Base-by-base conservation (phyloP, 345 rosid genomes). In the Schrenkiella parvula region DNA sequence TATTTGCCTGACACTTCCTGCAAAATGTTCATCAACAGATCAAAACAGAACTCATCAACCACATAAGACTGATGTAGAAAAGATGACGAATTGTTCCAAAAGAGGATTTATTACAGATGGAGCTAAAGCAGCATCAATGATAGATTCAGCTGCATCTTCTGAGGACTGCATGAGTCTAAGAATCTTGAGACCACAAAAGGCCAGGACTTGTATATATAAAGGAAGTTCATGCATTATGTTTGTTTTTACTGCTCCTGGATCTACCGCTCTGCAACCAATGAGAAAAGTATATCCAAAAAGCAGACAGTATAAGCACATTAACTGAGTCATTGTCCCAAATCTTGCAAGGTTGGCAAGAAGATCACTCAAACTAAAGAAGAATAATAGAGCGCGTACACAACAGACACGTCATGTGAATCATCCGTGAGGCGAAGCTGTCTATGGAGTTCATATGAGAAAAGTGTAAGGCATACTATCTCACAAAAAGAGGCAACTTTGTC, bases 191-290 rank as follows among this genome's bases (percentile, higher is more conserved):
- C 71, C 55, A 2, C 31, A 52, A 61, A 78, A 82, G 48, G 96
- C 88, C 54, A 74, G 14, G 22, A 35, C 28, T 55, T 89, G 83
- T 59, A 91, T 75, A 63, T 26, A 85, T 0, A 64, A 68, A 68
- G 99, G 98, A 76, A 91, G 60, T 82, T 95, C 99, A 68, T 89
- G 85, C 99, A 88, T 87, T 79, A 95, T 87, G 68, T 88, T 86
- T 43, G 99, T 95, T 76, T 85, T 55, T 17, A 86, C 99, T 0
- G 54, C 76, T 80, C 97, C 99, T 64, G 97, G 99, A 84, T 95
- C 99, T 10, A 82, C 92, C 64, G 95, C 88, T 79, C 98, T 91
- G 70, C 34, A 74, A 55, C 50, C 37, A 48, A 26, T 65, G 61
- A 19, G 32, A 25, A 38, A 10, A 4, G 12, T 12, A 14, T 6